Base-by-base conservation (phyloP, 805 yeast species). In the Saitoella complicata region DNA sequence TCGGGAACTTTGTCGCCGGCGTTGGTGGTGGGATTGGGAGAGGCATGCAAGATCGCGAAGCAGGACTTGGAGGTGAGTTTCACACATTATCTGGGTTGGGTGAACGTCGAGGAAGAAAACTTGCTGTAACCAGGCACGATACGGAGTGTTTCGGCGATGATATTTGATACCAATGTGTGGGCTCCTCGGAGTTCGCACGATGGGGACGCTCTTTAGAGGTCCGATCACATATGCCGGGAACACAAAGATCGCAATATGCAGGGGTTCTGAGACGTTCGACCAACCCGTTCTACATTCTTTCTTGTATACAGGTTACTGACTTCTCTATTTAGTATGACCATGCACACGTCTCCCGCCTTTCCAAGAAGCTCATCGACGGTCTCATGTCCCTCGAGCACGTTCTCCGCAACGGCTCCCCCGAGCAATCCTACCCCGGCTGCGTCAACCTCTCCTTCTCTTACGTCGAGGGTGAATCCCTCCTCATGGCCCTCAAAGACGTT, bases 1-100 rank as follows among this genome's bases (percentile, higher is more conserved):
- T 82, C 95, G 5, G 98, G 98, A 49, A 91, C 98, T 31, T 72
- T 91, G 59, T 87, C 98, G 4, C 94, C 98, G n/a, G 94, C 97
- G 21, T 70, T 86, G 58, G 83, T 88, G 38, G 79, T 86, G 34
- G 98, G 98, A 0, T 85, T 91, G 61, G 98, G 98, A 50, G 97
- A 91, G 65, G 98, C 98, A 32, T 91, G 95, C 38, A 73, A 95
- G 58, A 63, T 91, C 49, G 80, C 85, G 72, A 62, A 61, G 45
- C 65, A 69, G 54, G 98, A 91, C 59, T 73, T 70, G 71, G 77
- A 66, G 30, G 45, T 44, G 36, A 40, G 45, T 41, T 29, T 36
- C 31, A 31, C 10, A 12, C 12, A 11, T 11, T 34, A 11, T 40
- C 11, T 31, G 9, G 40, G 10, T 21, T 4, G 21, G 21, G 21